Conservation (phyloP, 257 asterid genomes). For the Ocimum tenuiflorum region DNA sequence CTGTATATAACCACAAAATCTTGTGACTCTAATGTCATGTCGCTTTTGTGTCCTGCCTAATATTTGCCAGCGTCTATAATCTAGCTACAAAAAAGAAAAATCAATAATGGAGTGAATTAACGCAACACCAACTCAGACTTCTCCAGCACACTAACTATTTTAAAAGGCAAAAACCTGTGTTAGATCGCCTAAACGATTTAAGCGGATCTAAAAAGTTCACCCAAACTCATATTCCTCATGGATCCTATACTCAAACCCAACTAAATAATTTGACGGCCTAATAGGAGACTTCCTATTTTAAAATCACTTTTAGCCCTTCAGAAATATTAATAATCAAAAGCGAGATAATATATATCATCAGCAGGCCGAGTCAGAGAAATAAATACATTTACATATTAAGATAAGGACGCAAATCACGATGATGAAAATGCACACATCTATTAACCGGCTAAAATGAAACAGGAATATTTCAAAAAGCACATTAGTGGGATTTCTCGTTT, state of each 20-base stretch:
- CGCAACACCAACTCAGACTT: not conserved
- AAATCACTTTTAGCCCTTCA: not conserved
- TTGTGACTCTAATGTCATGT: not conserved
- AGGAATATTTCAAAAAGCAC: not conserved
- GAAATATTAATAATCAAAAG: not conserved
- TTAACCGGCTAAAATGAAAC: not conserved
- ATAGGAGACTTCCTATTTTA: too few species aligned
- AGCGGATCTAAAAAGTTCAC: too few species aligned
- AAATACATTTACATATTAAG: conserved; percentile 18
- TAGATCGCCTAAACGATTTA: too few species aligned
- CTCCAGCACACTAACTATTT: too few species aligned
- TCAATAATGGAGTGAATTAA: not conserved
- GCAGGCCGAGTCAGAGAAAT: conserved; percentile 16
- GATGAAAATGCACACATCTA: conserved; percentile 3
- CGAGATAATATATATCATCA: not conserved
- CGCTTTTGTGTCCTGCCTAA: not conserved
- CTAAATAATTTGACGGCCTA: too few species aligned
- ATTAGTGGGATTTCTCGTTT: not conserved
- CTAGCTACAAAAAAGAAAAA: not conserved
- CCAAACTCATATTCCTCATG: too few species aligned
- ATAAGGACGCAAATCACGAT: conserved; percentile 2
- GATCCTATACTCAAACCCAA: too few species aligned
- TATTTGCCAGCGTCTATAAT: conserved; percentile 1
- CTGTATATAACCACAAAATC: conserved; percentile 8
- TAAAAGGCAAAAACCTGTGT: too few species aligned